These are phyloP conservation scores for Arthrobotrys conoides DNA, from an alignment of 2,329 filamentous ascomycete genomes.

Conservation along the genomic window DNA sequence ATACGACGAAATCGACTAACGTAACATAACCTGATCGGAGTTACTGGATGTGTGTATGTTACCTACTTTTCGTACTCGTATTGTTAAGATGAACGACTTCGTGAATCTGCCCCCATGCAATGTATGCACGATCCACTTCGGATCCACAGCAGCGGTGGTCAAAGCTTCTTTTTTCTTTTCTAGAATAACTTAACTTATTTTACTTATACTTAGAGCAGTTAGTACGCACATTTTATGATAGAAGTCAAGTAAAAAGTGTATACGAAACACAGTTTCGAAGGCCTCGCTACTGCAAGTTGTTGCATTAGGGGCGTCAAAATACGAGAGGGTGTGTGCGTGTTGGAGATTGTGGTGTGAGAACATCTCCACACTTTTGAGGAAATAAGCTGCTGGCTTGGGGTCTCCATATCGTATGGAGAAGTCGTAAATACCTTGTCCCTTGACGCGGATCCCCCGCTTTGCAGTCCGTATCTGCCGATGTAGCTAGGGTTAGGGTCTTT, in stretches of 20 bases:
- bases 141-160: slow-evolving; percentile 26
- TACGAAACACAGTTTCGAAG: slow-evolving; percentile 9
- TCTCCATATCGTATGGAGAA: not conserved
- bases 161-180: slow-evolving; percentile 42
- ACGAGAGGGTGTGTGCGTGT: slow-evolving; percentile 4
- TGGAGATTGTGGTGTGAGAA: not conserved
- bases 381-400: not conserved
- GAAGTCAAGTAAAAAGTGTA: not conserved
- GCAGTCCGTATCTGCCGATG: slow-evolving; percentile 30
- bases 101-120: slow-evolving; percentile 27
- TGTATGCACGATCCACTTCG: slow-evolving; percentile 25
- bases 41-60: not conserved
- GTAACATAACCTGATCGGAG: not conserved
- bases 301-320: slow-evolving; percentile 31
- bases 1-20: slow-evolving; percentile 4
- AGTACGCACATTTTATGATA: no score
- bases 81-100: slow-evolving; percentile 7
- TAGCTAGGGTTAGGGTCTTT: slow-evolving; percentile 11
- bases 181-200: slow-evolving; percentile 8
- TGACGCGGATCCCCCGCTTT: slow-evolving; percentile 56
- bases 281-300: slow-evolving; percentile 9
- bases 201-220: no score
- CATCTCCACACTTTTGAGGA: slow-evolving; percentile 26
- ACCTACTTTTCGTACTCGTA: slow-evolving; percentile 25
- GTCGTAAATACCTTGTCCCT: slow-evolving; percentile 29